phyloP scores from a whole-genome alignment of 108 stramenopile species.

The Conticribra weissflogii region DNA sequence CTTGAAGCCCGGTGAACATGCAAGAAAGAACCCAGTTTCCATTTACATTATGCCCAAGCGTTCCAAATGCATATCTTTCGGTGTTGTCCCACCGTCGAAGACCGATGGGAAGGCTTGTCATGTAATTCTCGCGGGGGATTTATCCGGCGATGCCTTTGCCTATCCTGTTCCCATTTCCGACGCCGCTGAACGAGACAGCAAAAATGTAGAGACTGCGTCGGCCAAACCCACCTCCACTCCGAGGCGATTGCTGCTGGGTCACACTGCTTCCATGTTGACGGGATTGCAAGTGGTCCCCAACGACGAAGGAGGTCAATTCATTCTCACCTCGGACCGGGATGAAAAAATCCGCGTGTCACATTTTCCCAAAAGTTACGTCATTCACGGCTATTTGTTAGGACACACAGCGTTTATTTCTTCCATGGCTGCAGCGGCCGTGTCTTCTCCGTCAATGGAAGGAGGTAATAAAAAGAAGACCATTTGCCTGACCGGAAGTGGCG shows the following conservation, averaged over 20 bases:
- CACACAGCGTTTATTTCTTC: slow-evolving; percentile 72
- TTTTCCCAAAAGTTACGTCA: slow-evolving; percentile 69
- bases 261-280: slow-evolving; percentile 91
- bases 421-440: slow-evolving; percentile 39
- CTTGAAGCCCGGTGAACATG: not conserved
- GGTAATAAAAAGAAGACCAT: slow-evolving; percentile 9
- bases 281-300: slow-evolving; percentile 40
- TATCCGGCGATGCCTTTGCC: slow-evolving; percentile 79
- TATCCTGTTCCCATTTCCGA: slow-evolving; percentile 49
- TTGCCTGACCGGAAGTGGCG: slow-evolving; percentile 69
- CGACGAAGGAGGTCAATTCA: slow-evolving; percentile 10
- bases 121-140: slow-evolving; percentile 71
- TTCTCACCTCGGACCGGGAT: slow-evolving; percentile 85
- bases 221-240: slow-evolving; percentile 4
- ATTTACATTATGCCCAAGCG: slow-evolving; percentile 65
- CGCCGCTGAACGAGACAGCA: too few relatives aligned
- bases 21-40: slow-evolving; percentile 14
- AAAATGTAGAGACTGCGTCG: too few relatives aligned
- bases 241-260: slow-evolving; percentile 69
- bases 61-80: slow-evolving; percentile 53
- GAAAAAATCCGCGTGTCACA: slow-evolving; percentile 81
- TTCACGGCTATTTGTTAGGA: slow-evolving; percentile 80
- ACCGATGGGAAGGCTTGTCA: not conserved
- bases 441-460: not conserved
- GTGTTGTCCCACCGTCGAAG: slow-evolving; percentile 17